Evolutionary conservation across 2,329 filamentous ascomycete species (phyloP), one percentile per base, ranked within the genome.

Genomic region (Cercospora nicotianae): DNA sequence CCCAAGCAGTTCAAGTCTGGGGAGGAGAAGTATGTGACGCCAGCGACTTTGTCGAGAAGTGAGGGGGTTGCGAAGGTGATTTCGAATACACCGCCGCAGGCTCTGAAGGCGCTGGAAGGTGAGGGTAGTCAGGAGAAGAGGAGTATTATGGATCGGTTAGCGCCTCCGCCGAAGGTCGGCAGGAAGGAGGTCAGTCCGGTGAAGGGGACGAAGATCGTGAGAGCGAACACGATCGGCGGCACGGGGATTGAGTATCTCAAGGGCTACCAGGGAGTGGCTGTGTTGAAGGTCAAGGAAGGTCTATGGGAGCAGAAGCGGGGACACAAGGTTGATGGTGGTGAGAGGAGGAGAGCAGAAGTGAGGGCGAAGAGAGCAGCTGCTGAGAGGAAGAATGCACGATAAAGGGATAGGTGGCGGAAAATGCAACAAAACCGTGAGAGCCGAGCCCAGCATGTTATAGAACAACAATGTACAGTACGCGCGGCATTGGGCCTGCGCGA

Each of bases 261-360:
- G 79, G 87, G 87, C 1, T 81, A 82, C 36, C 79, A 82, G 67
- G 86, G 87, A 1, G 89, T 87, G 8, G 91, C 90, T 10, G 83
- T 85, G 62, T 85, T 98, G 73, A 84, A 85, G 70, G 86, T 92
- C 23, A 88, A 89, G 66, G 94, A 97, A 79, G 93, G 94, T 9
- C 90, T 98, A 84, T 98, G 94, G 95, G 94, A 98, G 83, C 85
- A 93, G 75, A 90, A 87, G 78, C 87, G 90, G 75, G 94, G 95
- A 30, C 88, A 89, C 76, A 98, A 98, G 89, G 90, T 99, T 73
- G 94, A 98, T 81, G 95, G 95, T 77, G 95, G 95, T 85, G 95
- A 99, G 85, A 89, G 95, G 79, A 88, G 95, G 80, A 89, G 87
- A 79, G 91, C 91, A 16, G 90, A 96, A 82, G 89, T 97, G 63